Base-by-base conservation (phyloP, 2,329 filamentous ascomycete genomes). In the Alternaria solani region DNA sequence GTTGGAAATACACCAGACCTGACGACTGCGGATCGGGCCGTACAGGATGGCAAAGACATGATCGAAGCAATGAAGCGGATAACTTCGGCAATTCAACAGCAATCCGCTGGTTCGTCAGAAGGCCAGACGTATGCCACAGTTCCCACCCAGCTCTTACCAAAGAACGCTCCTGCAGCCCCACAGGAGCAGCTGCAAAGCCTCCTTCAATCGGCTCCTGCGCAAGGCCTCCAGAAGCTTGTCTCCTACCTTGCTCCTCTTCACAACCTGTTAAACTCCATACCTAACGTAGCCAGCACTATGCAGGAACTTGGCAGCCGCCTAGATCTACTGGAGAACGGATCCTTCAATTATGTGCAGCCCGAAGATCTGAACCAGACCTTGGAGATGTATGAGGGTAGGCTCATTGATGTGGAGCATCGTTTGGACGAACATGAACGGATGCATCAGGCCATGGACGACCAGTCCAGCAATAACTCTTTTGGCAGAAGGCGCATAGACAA, bases 351-450 rank as follows among this genome's bases (percentile, higher is more conserved):
- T 43, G 82, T 84, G 18, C 84, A 85, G n/a, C 85, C 90, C 48
- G 90, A 93, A 23, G 89, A 91, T 38, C 86, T 91, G 49, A 81
- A 88, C 18, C 89, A 92, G 20, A 87, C 85, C 55, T 85, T 91
- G 67, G 90, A 93, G 34, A 79, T 87, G 48, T 75, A 87, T 44
- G 91, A 93, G 65, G 83, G 88, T 8, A 86, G 90, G 23, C 81
- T 93, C 7, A 85, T 87, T 1, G 90, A 93, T 38, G 81, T 93
- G 7, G 91, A 93, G 74, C 84, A 84, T 39, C 81, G 80, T 64
- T 69, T 78, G 52, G 76, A 80, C 7, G 80, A 82, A 25, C 77
- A 79, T 47, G 78, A 80, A 6, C 75, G 70, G 42, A 61, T 75
- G 46, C 76, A 77, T 53, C 67, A 71, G 38, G 67, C 66, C 26